These are phyloP conservation scores for Pseudocercospora ulei DNA, from an alignment of 2,329 filamentous ascomycete species.

Conservation along the genomic window DNA sequence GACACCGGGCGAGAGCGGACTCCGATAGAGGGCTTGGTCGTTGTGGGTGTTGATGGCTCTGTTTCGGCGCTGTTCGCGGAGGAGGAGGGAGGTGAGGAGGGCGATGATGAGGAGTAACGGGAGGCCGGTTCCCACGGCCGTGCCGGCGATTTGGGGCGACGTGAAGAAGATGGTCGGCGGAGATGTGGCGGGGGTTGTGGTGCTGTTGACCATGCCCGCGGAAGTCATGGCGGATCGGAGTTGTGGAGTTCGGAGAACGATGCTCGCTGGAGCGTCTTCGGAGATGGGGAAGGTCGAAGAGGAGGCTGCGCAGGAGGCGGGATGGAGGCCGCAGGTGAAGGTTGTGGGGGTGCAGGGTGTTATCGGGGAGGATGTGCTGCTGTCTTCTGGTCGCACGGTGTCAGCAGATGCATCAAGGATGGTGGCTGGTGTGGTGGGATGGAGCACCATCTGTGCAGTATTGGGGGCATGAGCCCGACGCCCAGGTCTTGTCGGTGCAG, in stretches of 20 bases:
- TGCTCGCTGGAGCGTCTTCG: constrained; percentile 6
- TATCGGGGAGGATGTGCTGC: constrained; percentile 8
- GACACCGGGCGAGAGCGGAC: not conserved
- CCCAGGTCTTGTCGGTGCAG: constrained; percentile 19
- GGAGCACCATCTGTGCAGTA: constrained; percentile 20
- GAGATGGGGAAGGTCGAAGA: constrained; percentile 8
- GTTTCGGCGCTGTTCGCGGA: constrained; percentile 7
- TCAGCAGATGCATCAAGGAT: constrained; percentile 1
- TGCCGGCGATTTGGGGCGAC: constrained; percentile 5
- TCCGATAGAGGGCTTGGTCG: constrained; percentile 6
- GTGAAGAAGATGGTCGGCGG: constrained; percentile 4
- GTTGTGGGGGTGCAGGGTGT: constrained; percentile 13
- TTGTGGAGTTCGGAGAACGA: constrained; percentile 10
- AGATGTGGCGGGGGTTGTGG: constrained; percentile 1
- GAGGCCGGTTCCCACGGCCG: constrained; percentile 9
- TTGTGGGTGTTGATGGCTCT: constrained; percentile 4
- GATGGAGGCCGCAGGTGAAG: constrained; percentile 14
- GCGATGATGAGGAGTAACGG: constrained; percentile 11
- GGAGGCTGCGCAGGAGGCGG: constrained; percentile 9
- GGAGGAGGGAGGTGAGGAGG: constrained; percentile 7
- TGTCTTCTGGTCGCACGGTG: constrained; percentile 9
- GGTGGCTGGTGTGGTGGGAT: not conserved
- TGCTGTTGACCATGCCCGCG: constrained; percentile 5
- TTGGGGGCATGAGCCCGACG: constrained; percentile 12
- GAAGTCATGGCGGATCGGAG: constrained; percentile 9